Conservation (phyloP, 129 eudicot genomes). For the Lonicera japonica region DNA sequence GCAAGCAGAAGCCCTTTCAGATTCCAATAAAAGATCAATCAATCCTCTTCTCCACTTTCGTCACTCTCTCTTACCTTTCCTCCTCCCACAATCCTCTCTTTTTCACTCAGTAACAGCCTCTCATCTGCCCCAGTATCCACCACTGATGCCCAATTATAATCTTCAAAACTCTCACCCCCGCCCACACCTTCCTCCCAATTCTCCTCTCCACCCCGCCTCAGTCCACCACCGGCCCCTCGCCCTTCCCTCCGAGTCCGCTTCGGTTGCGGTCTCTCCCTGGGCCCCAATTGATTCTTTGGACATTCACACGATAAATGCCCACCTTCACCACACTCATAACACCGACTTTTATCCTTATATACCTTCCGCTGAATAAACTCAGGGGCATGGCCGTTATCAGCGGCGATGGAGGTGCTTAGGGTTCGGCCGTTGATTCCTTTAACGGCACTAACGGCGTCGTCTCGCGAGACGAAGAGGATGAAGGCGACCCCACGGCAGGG, state of each 20-base stretch:
- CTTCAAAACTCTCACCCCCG: constrained; percentile 53
- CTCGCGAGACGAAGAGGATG: constrained; percentile 64
- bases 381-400: constrained; percentile 79
- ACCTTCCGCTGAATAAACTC: constrained; percentile 74
- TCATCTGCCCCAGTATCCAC: constrained; percentile 79
- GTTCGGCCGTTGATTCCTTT: constrained; percentile 51
- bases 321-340: constrained; percentile 89
- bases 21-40: constrained; percentile 19
- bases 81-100: constrained; percentile 25
- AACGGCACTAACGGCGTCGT: constrained; percentile 61
- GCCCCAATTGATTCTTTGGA: constrained; percentile 68
- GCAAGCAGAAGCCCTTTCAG: background rate
- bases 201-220: constrained; percentile 1
- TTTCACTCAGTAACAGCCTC: constrained; percentile 61
- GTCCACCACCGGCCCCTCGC: constrained; percentile 21
- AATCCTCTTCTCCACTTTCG: constrained; percentile 88
- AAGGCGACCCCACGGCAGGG: constrained; percentile 94
- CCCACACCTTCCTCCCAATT: constrained; percentile 29
- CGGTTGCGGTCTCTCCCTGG: constrained; percentile 62
- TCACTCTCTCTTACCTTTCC: constrained; percentile 57
- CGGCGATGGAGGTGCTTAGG: constrained; percentile 61
- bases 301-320: constrained; percentile 97
- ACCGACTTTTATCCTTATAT: constrained; percentile 80
- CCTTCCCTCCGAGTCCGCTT: constrained; percentile 47
- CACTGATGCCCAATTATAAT: constrained; percentile 92